Percentiles rank a stretch among this genome's conserved stretches.
These are phyloP conservation scores for Colletotrichum caudatum DNA, from an alignment of 2,329 filamentous ascomycete genomes.

Conservation along the genomic window DNA sequence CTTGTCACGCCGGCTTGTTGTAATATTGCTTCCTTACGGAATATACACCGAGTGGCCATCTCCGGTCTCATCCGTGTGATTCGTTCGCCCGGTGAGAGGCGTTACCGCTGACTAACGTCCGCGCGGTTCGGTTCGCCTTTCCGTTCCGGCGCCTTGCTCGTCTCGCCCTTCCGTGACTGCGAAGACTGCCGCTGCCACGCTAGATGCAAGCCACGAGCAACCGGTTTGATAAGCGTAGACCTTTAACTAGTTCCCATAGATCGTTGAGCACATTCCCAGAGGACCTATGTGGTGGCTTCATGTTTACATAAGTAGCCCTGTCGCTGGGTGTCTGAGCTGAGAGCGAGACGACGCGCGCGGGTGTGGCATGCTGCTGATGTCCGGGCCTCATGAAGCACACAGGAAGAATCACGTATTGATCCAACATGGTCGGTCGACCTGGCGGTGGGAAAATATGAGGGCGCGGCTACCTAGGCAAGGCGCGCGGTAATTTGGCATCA, in stretches of 20 bases:
- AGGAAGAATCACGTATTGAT: background rate
- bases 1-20: background rate
- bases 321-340: background rate
- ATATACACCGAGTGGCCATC: background rate
- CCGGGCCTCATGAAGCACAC: background rate
- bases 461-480: background rate
- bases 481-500: background rate
- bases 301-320: too few species aligned
- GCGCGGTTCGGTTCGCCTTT: conserved; percentile 26
- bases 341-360: background rate
- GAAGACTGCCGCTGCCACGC: background rate
- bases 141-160: background rate
- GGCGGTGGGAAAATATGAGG: too few species aligned
- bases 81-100: background rate
- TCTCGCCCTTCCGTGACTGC: conserved; percentile 15
- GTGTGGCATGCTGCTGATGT: background rate
- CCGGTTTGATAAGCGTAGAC: background rate
- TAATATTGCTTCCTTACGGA: background rate
- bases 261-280: too few species aligned
- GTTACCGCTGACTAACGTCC: conserved; percentile 11
- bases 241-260: background rate
- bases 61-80: background rate
- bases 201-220: conserved; percentile 7
- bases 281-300: background rate
- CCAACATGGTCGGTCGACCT: background rate